Base-by-base conservation (phyloP, 805 yeast species). In the Lipomyces lipofer region DNA sequence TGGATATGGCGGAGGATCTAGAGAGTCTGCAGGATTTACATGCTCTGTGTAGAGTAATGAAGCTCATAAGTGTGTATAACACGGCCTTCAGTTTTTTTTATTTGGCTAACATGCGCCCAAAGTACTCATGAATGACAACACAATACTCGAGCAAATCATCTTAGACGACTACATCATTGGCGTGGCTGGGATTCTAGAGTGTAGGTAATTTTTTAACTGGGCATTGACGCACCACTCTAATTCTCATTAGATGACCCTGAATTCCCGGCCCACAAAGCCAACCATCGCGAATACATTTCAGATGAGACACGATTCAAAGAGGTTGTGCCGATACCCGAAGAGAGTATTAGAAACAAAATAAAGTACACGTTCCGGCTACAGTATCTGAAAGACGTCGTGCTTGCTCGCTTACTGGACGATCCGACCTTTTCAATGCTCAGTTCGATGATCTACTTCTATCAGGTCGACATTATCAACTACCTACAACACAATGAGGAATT, bases 371-470 rank as follows among this genome's bases (percentile, higher is more conserved):
- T 84, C 67, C 77, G 88, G 53, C 73, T 90, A 51, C 91, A 86
- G 65, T 88, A 87, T 67, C 73, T 94, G 46, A 86, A 86, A 67
- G 97, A 92, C 68, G 95, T 88, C 17, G 95, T 88, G 1, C 71
- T 92, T 25, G 91, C 94, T 2, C 75, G 96, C 49, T 72, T 85
- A 39, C 68, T 92, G 44, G 98, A 92, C 67, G 98, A 92, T 67
- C 80, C 84, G 42, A 79, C 90, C 3, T 82, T 84, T 65, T 80
- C 79, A 58, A 73, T 86, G 54, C 76, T 94, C 33, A 74, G 84
- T 15, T 81, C 86, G 1, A 72, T 86, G 72, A 84, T 88, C 4
- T 84, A 81, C 63, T 69, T 76, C 61, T 84, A 86, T 64, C 92
- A 88, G 63, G 79, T 82, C 25, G 83, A 82, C 45, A 79, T 89